Percentiles rank a stretch among this genome's conserved stretches.
Conservation (phyloP, 2,329 filamentous ascomycete genomes). For the Paraphaeosphaeria sporulosa region DNA sequence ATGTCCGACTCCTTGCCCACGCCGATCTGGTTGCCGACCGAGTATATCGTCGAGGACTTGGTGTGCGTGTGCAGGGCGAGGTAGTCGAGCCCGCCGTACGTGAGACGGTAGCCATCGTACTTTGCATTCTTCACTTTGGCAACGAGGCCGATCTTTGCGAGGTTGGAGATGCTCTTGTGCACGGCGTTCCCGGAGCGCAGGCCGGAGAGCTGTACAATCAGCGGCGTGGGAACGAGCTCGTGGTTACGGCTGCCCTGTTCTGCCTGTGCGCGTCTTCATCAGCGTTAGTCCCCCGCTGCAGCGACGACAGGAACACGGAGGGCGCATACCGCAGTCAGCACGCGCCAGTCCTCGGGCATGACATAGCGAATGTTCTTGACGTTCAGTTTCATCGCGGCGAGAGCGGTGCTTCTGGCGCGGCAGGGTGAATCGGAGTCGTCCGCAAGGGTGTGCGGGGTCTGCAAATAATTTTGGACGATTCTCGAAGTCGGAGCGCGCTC, state of each 20-base stretch:
- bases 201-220: constrained; percentile 85
- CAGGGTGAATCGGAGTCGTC: not conserved
- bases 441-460: constrained; percentile 14
- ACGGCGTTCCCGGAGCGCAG: constrained; percentile 77
- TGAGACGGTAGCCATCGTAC: constrained; percentile 96
- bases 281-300: constrained; percentile 47
- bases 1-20: constrained; percentile 99
- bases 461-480: constrained; percentile 36
- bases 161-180: constrained; percentile 83
- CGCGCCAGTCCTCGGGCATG: constrained; percentile 90
- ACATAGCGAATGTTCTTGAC: constrained; percentile 93
- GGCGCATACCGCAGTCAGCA: constrained; percentile 79
- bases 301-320: constrained; percentile 24
- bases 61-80: constrained; percentile 92
- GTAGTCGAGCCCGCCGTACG: constrained; percentile 96
- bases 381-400: constrained; percentile 83
- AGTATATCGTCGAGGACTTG: constrained; percentile 81
- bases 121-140: constrained; percentile 93
- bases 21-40: constrained; percentile 91
- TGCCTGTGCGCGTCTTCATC: constrained; percentile 65
- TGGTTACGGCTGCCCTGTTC: constrained; percentile 96
- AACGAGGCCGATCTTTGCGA: constrained; percentile 92
- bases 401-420: constrained; percentile 10
- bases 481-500: constrained; percentile 22
- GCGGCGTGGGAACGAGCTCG: constrained; percentile 89